Percentiles rank a stretch among this genome's conserved stretches.
phyloP scores from a whole-genome alignment of 257 asterid genomes.

The Anisodus acutangulus region DNA sequence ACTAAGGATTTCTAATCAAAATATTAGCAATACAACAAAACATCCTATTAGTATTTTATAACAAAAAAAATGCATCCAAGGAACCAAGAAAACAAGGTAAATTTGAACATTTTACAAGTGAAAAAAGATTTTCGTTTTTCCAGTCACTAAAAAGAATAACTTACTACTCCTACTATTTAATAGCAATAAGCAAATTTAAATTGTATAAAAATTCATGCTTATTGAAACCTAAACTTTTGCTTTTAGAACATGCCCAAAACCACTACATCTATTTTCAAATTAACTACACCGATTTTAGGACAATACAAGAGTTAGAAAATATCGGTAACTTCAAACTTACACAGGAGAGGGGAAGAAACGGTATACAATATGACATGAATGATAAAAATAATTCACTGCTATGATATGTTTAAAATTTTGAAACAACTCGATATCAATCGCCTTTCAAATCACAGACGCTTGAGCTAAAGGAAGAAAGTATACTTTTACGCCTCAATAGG shows the following conservation, averaged over 20 bases:
- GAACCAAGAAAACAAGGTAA: no score
- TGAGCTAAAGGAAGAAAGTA: background rate
- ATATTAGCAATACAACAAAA: no score
- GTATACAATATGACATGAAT: background rate
- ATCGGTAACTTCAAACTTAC: background rate
- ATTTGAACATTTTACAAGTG: no score
- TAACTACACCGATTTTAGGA: background rate
- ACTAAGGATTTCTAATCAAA: no score
- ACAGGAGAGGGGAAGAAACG: background rate
- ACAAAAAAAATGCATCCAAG: no score
- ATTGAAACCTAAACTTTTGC: background rate
- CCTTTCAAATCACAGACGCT: background rate
- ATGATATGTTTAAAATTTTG: no score
- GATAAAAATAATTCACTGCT: background rate
- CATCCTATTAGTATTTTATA: no score
- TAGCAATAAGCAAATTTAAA: no score
- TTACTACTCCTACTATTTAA: no score
- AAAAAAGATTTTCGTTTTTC: no score
- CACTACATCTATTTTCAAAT: background rate
- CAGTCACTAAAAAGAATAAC: no score
- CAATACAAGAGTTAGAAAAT: background rate
- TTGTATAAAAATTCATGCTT: background rate
- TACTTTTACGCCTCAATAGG: background rate
- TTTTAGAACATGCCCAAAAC: background rate
- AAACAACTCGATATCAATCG: no score